Percentiles rank a stretch among this genome's conserved stretches.
Evolutionary conservation across 2,329 filamentous ascomycete genomes (phyloP).

Genomic region (Aspergillus sp.): DNA sequence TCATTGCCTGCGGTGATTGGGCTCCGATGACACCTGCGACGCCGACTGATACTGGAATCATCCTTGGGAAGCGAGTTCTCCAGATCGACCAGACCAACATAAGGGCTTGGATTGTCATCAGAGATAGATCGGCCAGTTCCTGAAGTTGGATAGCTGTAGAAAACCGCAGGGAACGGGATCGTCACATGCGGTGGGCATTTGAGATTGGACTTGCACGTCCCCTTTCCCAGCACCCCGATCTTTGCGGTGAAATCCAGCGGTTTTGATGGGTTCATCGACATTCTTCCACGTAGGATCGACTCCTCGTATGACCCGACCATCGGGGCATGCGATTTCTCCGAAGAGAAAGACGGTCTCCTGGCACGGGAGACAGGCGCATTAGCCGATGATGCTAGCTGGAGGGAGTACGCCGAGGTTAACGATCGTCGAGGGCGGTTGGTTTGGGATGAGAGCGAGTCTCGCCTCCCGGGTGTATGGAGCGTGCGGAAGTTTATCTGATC

Average conservation of each 20-base stretch:
- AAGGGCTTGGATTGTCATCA: conserved; percentile 86
- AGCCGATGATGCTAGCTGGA: conserved; percentile 39
- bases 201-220: conserved; percentile 76
- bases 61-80: conserved; percentile 62
- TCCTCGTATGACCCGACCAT: conserved; percentile 99
- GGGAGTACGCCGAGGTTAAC: conserved; percentile 51
- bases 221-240: conserved; percentile 83
- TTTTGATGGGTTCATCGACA: conserved; percentile 92
- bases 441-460: conserved; percentile 57
- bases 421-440: conserved; percentile 71
- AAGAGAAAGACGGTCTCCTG: conserved; percentile 61
- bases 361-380: conserved; percentile 29
- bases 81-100: conserved; percentile 85
- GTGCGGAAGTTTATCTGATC: conserved; percentile 34
- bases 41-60: conserved; percentile 28
- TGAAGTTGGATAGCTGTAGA: conserved; percentile 79
- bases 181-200: conserved; percentile 84
- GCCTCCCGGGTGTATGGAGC: conserved; percentile 40
- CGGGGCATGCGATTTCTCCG: conserved; percentile 78
- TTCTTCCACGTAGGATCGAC: conserved; percentile 84
- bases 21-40: conserved; percentile 31
- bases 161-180: conserved; percentile 85
- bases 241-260: conserved; percentile 89
- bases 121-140: conserved; percentile 53
- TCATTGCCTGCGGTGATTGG: conserved; percentile 9